Conservation (phyloP, 441 rosid genomes). For the Corymbia calophylla region DNA sequence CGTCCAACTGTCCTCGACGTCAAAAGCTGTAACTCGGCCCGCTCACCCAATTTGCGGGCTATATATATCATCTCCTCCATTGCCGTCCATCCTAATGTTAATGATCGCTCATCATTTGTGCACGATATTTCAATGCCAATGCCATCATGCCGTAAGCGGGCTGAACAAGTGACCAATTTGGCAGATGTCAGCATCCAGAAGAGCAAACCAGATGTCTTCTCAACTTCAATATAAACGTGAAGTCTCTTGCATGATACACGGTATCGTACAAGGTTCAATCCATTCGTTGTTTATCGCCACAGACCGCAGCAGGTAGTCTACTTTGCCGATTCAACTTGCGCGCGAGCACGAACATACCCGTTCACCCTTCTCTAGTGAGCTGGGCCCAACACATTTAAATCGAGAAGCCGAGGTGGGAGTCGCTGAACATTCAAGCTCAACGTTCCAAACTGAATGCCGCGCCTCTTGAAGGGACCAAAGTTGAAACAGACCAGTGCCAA, state of each 20-base stretch:
- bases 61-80: not conserved
- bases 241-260: not conserved
- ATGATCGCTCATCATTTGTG: not conserved
- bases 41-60: not conserved
- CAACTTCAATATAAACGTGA: not conserved
- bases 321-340: not conserved
- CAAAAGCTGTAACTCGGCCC: not conserved
- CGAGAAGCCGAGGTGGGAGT: not conserved
- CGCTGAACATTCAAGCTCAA: not conserved
- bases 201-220: not conserved
- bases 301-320: not conserved
- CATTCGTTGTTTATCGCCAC: not conserved
- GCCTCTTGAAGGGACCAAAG: not conserved
- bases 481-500: not conserved
- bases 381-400: not conserved
- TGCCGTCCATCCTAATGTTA: not conserved
- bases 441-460: not conserved
- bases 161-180: not conserved
- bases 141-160: not conserved
- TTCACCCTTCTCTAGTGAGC: not conserved
- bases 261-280: not conserved
- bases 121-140: not conserved
- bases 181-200: not conserved
- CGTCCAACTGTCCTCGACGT: not conserved
- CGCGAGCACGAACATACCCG: not conserved